These are phyloP conservation scores for Haematococcus lacustris DNA, from an alignment of 139 green algal species.

Conservation along the genomic window DNA sequence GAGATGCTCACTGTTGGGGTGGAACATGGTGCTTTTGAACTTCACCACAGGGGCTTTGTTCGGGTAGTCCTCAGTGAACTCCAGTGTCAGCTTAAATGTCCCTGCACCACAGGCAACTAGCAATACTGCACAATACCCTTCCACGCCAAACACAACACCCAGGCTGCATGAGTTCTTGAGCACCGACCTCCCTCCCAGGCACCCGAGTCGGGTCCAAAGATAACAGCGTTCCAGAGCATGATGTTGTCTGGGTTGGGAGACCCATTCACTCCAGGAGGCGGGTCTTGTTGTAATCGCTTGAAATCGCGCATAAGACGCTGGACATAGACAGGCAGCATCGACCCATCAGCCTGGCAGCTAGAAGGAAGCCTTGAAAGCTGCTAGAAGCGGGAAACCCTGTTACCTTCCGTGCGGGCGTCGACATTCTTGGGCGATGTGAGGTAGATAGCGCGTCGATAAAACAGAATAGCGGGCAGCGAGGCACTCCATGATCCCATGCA, in stretches of 20 bases:
- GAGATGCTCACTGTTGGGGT: slow-evolving; percentile 89
- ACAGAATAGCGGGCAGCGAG: no score
- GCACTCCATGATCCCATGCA: no score
- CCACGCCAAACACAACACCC: background rate
- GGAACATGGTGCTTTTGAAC: slow-evolving; percentile 92
- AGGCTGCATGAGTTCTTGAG: background rate
- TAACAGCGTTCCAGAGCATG: slow-evolving; percentile 98
- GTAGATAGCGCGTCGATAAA: no score
- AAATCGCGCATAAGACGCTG: slow-evolving; percentile 90
- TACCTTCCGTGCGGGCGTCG: slow-evolving; percentile 52
- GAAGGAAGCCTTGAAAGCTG: background rate
- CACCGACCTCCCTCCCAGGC: slow-evolving; percentile 87
- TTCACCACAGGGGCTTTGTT: slow-evolving; percentile 95
- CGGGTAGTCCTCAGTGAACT: slow-evolving; percentile 97
- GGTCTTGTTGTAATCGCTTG: slow-evolving; percentile 83
- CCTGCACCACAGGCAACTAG: slow-evolving; percentile 37
- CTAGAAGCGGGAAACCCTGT: background rate
- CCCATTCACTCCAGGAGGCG: slow-evolving; percentile 89
- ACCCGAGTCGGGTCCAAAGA: slow-evolving; percentile 96
- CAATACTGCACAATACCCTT: background rate
- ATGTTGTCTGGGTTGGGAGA: slow-evolving; percentile 91
- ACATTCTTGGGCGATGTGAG: no score
- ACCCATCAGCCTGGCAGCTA: background rate
- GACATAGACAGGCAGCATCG: background rate
- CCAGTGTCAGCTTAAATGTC: slow-evolving; percentile 91